Percentiles rank a stretch among this genome's conserved stretches.
Conservation (phyloP, 2,329 filamentous ascomycete genomes). For the Diaporthe longicolla region DNA sequence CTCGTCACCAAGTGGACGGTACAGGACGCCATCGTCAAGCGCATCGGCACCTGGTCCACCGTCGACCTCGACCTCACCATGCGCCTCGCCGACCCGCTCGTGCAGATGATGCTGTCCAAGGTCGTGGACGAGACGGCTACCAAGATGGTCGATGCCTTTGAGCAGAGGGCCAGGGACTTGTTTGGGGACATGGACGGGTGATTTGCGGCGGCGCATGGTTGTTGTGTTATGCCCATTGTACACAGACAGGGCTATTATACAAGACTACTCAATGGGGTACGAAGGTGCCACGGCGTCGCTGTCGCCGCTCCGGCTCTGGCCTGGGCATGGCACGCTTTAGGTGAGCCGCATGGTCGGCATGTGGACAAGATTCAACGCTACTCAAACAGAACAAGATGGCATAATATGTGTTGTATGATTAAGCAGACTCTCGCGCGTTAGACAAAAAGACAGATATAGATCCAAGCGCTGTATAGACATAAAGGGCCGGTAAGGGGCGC, state of each 20-base stretch:
- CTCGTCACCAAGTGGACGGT: slow-evolving; percentile 80
- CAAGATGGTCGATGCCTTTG: slow-evolving; percentile 94
- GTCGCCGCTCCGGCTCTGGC: not conserved
- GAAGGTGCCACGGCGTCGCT: not conserved
- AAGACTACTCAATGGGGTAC: not conserved
- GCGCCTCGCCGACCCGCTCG: slow-evolving; percentile 89
- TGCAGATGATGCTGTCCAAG: slow-evolving; percentile 84
- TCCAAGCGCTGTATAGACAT: slow-evolving; percentile 48
- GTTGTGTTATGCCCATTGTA: not conserved
- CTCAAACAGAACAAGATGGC: not conserved
- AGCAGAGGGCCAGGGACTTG: slow-evolving; percentile 79
- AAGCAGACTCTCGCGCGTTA: slow-evolving; percentile 41
- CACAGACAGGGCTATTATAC: no score
- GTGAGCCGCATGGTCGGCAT: not conserved
- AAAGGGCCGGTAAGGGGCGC: slow-evolving; percentile 14
- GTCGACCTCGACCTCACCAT: slow-evolving; percentile 85
- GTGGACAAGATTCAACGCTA: not conserved
- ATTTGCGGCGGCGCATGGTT: not conserved
- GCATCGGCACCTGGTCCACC: slow-evolving; percentile 70
- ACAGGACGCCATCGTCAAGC: slow-evolving; percentile 52
- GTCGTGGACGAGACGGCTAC: slow-evolving; percentile 88
- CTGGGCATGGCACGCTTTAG: not conserved
- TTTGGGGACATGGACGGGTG: slow-evolving; percentile 51
- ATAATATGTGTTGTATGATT: slow-evolving; percentile 22
- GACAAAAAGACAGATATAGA: slow-evolving; percentile 41